Evolutionary conservation across 345 rosid genomes (phyloP).

Genomic region (Melaleuca quinquenervia): DNA sequence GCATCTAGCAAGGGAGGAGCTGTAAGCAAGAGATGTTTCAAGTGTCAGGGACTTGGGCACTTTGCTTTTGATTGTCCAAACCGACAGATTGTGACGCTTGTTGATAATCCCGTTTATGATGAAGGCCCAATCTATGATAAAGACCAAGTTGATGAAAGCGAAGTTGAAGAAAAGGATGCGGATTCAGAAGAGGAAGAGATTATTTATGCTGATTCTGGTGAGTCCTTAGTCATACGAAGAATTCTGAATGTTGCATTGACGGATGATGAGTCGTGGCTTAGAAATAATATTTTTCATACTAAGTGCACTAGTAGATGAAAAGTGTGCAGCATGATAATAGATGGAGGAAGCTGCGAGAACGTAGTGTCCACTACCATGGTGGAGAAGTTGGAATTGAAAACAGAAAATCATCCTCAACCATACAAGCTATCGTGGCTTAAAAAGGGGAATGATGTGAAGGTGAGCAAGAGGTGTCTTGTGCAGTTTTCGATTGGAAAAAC

Average conservation of each 20-base stretch:
- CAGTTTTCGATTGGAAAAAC: not conserved
- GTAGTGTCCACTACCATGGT: not conserved
- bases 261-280: not conserved
- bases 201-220: not conserved
- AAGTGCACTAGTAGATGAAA: not conserved
- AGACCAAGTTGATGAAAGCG: not conserved
- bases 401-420: not conserved
- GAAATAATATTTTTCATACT: not conserved
- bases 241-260: not conserved
- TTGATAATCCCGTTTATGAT: too few relatives aligned
- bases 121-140: not conserved
- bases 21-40: not conserved
- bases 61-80: not conserved
- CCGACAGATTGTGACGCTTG: not conserved
- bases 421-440: slow-evolving; percentile 5
- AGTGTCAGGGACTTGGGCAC: not conserved
- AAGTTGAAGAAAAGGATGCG: not conserved
- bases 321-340: not conserved
- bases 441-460: not conserved
- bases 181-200: not conserved
- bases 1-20: too few relatives aligned
- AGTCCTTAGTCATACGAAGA: not conserved
- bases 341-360: not conserved
- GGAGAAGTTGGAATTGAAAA: not conserved
- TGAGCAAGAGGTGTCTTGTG: not conserved